A percentile compares a stretch with the other conserved stretches of the same genome.
These are phyloP conservation scores for Hypomontagnella monticulosa DNA, from an alignment of 495 filamentous ascomycete species.

Conservation along the genomic window DNA sequence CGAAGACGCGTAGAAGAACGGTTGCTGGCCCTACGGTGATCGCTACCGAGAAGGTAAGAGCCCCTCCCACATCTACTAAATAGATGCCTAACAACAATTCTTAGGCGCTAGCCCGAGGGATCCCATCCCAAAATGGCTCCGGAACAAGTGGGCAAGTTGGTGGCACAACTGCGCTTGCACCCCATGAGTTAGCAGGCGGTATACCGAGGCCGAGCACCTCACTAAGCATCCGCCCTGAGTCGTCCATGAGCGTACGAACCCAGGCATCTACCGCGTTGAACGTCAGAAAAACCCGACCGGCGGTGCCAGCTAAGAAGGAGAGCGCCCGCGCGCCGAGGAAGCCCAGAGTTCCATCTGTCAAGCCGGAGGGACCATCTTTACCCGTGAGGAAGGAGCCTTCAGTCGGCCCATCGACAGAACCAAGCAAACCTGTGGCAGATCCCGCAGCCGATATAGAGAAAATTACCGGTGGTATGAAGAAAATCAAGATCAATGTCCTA, in stretches of 20 bases:
- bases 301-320: slow-evolving; percentile 53
- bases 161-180: slow-evolving; percentile 48
- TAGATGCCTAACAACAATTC: slow-evolving; percentile 13
- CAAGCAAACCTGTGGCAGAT: slow-evolving; percentile 18
- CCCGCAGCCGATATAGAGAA: slow-evolving; percentile 62
- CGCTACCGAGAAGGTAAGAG: slow-evolving; percentile 57
- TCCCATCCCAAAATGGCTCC: slow-evolving; percentile 46
- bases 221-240: slow-evolving; percentile 50
- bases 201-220: slow-evolving; percentile 51
- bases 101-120: slow-evolving; percentile 51
- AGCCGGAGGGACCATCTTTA: slow-evolving; percentile 46
- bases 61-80: neutral
- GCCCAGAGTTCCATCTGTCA: slow-evolving; percentile 54
- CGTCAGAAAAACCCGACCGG: slow-evolving; percentile 58
- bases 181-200: slow-evolving; percentile 17
- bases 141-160: slow-evolving; percentile 46
- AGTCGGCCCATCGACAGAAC: slow-evolving; percentile 6
- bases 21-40: slow-evolving; percentile 65
- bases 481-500: slow-evolving; percentile 78
- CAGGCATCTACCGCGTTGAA: slow-evolving; percentile 41
- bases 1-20: slow-evolving; percentile 70
- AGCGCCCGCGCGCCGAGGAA: slow-evolving; percentile 54
- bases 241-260: slow-evolving; percentile 49
- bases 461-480: slow-evolving; percentile 74
- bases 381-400: slow-evolving; percentile 21